Conservation (phyloP, 2,329 filamentous ascomycete species). For the Diaporthe sp. region DNA sequence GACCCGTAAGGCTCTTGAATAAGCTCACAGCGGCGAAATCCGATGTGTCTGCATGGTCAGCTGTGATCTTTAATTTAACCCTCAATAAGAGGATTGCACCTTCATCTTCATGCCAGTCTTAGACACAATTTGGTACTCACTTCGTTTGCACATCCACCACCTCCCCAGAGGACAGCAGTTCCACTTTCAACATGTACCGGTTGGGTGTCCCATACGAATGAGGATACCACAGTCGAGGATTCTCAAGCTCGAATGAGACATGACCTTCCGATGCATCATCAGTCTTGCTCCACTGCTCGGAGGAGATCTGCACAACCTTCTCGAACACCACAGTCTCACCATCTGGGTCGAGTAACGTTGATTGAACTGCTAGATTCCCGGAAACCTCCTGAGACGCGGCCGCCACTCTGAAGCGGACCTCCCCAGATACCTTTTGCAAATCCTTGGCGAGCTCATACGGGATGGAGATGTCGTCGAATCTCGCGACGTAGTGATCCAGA, state of each 20-base stretch:
- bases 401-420: slow-evolving; percentile 49
- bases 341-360: neutral
- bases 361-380: neutral
- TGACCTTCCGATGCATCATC: neutral
- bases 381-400: neutral
- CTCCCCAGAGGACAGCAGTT: neutral
- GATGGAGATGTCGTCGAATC: slow-evolving; percentile 75
- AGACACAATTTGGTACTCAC: neutral
- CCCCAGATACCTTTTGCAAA: slow-evolving; percentile 69
- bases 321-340: neutral
- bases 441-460: slow-evolving; percentile 71
- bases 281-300: neutral
- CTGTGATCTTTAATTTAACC: slow-evolving; percentile 61
- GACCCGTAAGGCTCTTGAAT: slow-evolving; percentile 69
- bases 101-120: slow-evolving; percentile 62
- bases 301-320: neutral
- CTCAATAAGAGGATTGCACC: slow-evolving; percentile 76
- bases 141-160: slow-evolving; percentile 17
- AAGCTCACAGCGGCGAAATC: slow-evolving; percentile 75
- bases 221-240: neutral
- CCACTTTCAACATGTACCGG: neutral
- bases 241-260: neutral
- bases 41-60: slow-evolving; percentile 75
- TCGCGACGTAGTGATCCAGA: slow-evolving; percentile 78
- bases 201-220: neutral